A percentile compares a stretch with the other conserved stretches of the same genome.
Evolutionary conservation across 805 yeast genomes (phyloP).

Genomic region (Kuraishia molischiana): DNA sequence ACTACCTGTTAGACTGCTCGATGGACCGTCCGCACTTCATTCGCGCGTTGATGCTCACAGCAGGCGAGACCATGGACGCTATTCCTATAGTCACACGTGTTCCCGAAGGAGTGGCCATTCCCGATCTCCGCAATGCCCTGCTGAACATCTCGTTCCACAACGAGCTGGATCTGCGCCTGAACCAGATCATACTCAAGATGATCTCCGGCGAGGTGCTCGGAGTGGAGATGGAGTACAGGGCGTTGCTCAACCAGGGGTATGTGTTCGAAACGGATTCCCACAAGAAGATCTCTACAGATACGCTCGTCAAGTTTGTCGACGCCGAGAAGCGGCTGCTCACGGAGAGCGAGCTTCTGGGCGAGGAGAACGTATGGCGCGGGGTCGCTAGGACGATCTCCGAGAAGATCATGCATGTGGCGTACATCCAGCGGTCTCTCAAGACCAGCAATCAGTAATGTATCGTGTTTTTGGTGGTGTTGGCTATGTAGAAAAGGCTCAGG

Average conservation of each 20-base stretch:
- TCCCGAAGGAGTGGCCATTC: slow-evolving; percentile 51
- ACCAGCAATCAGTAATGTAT: neutral
- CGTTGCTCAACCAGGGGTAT: slow-evolving; percentile 22
- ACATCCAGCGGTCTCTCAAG: slow-evolving; percentile 11
- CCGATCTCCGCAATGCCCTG: slow-evolving; percentile 54
- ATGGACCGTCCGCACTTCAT: slow-evolving; percentile 69
- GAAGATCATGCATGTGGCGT: slow-evolving; percentile 22
- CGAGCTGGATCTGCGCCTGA: slow-evolving; percentile 42
- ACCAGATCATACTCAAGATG: slow-evolving; percentile 44
- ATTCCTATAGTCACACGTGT: slow-evolving; percentile 58
- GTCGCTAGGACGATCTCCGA: slow-evolving; percentile 11
- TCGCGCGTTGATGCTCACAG: slow-evolving; percentile 57
- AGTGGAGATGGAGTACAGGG: slow-evolving; percentile 20
- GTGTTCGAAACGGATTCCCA: slow-evolving; percentile 14
- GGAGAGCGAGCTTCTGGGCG: slow-evolving; percentile 22
- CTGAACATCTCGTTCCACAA: slow-evolving; percentile 54
- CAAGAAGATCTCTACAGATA: slow-evolving; percentile 8
- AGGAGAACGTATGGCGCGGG: slow-evolving; percentile 17
- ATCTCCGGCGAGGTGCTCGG: slow-evolving; percentile 40
- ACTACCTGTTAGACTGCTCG: slow-evolving; percentile 60
- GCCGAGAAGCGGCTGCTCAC: slow-evolving; percentile 9
- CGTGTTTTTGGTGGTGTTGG: too few relatives aligned
- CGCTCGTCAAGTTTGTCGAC: slow-evolving; percentile 9
- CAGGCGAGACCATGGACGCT: slow-evolving; percentile 59
- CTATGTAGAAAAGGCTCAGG: too few relatives aligned